Percentiles rank a stretch among this genome's conserved stretches.
Conservation (phyloP, 805 yeast genomes). For the Vanderwaltozyma yarrowii region DNA sequence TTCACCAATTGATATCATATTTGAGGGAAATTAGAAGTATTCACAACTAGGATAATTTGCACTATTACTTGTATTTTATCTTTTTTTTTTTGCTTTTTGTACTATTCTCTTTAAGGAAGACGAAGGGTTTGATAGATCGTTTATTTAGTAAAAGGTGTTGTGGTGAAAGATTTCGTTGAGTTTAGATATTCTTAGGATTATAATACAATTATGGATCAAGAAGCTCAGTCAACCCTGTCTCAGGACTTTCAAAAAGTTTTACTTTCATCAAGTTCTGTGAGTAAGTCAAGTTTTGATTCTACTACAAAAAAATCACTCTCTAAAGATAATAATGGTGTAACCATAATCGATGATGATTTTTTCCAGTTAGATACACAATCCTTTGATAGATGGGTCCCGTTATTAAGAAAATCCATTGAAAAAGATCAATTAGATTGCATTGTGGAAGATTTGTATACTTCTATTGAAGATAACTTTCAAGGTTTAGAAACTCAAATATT, state of each 20-base stretch:
- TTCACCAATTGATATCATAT: too few relatives aligned
- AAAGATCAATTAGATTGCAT: conserved; percentile 14
- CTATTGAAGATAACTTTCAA: conserved; percentile 28
- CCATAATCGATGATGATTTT: conserved; percentile 9
- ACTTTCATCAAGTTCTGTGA: conserved; percentile 9
- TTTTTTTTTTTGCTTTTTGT: too few relatives aligned
- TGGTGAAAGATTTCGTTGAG: too few relatives aligned
- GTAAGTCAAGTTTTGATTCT: not conserved
- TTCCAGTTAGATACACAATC: conserved; percentile 21
- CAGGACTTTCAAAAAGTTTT: conserved; percentile 25
- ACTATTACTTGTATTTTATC: too few relatives aligned
- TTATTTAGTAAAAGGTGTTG: too few relatives aligned
- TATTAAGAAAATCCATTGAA: conserved; percentile 22
- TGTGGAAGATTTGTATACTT: conserved; percentile 22
- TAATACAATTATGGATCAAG: too few relatives aligned
- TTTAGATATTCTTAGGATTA: too few relatives aligned
- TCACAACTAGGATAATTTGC: too few relatives aligned
- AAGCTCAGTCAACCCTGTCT: conserved; percentile 16
- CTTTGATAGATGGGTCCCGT: conserved; percentile 29
- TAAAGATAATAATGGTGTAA: not conserved
- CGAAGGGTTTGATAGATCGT: too few relatives aligned
- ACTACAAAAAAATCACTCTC: not conserved
- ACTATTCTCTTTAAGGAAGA: too few relatives aligned
- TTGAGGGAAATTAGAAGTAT: too few relatives aligned
- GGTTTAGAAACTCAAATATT: conserved; percentile 24